Evolutionary conservation across 2,329 filamentous ascomycete genomes (phyloP), one percentile per base, ranked within the genome.

Genomic region (Helminthosporium solani): DNA sequence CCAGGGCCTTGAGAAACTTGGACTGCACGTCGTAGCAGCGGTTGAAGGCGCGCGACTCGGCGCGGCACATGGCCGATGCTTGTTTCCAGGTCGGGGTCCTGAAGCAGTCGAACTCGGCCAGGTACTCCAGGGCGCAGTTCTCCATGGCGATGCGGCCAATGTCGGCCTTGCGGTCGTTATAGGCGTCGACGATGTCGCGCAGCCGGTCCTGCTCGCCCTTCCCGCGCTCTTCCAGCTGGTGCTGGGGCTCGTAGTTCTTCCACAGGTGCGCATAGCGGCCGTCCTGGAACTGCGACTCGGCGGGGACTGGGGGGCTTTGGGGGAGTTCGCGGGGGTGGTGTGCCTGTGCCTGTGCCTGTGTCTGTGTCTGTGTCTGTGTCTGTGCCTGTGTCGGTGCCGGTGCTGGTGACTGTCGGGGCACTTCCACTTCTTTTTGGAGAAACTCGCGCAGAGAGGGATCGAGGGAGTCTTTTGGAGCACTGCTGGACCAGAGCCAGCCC

Each of bases 11-110:
- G 21, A 99, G 75, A 58, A 99, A 91, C 69, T 92, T 87, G 81
- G 83, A 84, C 73, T 99, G 94, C 75, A 91, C 90, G 43, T 80
- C 85, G 68, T 94, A 96, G 74, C 94, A 99, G 56, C 87, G 80
- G 66, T 94, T 87, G 63, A 96, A 91, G 51, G 78, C 81, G 58
- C 77, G 79, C 61, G 89, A 87, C 74, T 96, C 85, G 44, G 82
- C 78, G 33, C 85, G 78, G 68, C 94, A 99, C 83, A 96, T 81
- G 30, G 85, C 90, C 70, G 92, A 74, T 56, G 82, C 80, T 55
- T 87, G 83, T 61, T 74, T 72, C 75, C 83, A 82, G 40, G 77
- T 79, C 28, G 91, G 91, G 44, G 78, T 77, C 60, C 81, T 80
- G 78, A 94, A 94, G 76, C 94, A 99, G 38, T 86, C 79, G 49